phyloP scores from a whole-genome alignment of 306 rosid genomes.

The Acacia melanoxylon region DNA sequence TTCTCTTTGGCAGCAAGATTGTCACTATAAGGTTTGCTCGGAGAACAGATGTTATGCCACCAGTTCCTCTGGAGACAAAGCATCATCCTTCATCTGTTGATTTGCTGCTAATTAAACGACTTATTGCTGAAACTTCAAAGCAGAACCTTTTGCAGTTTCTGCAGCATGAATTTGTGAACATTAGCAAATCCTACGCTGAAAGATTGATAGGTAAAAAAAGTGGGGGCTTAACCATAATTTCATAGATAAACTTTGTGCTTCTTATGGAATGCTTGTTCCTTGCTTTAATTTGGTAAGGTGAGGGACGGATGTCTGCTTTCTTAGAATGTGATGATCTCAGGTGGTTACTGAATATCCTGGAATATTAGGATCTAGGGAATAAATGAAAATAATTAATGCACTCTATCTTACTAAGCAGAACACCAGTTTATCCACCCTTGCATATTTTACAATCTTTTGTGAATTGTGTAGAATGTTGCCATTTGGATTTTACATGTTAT shows the following conservation, averaged over 20 bases:
- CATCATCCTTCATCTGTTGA: slow-evolving; percentile 95
- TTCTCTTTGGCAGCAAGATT: slow-evolving; percentile 69
- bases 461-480: neutral
- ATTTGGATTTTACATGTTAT: neutral
- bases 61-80: slow-evolving; percentile 92
- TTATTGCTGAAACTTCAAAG: slow-evolving; percentile 79
- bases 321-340: neutral
- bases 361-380: neutral
- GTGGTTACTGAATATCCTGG: neutral
- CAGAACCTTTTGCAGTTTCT: slow-evolving; percentile 88
- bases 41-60: slow-evolving; percentile 97
- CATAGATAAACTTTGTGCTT: slow-evolving; percentile 3
- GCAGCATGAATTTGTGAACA: slow-evolving; percentile 91
- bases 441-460: neutral
- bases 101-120: slow-evolving; percentile 85
- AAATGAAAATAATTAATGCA: neutral
- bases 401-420: neutral
- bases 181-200: slow-evolving; percentile 85
- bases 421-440: neutral
- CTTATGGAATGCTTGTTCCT: neutral
- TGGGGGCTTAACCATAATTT: slow-evolving; percentile 3
- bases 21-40: slow-evolving; percentile 82
- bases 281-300: neutral
- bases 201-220: slow-evolving; percentile 71
- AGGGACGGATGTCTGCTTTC: neutral